Evolutionary conservation across 2,329 filamentous ascomycete genomes (phyloP), one percentile per base, ranked within the genome.

Genomic region (Colletotrichum filicis): DNA sequence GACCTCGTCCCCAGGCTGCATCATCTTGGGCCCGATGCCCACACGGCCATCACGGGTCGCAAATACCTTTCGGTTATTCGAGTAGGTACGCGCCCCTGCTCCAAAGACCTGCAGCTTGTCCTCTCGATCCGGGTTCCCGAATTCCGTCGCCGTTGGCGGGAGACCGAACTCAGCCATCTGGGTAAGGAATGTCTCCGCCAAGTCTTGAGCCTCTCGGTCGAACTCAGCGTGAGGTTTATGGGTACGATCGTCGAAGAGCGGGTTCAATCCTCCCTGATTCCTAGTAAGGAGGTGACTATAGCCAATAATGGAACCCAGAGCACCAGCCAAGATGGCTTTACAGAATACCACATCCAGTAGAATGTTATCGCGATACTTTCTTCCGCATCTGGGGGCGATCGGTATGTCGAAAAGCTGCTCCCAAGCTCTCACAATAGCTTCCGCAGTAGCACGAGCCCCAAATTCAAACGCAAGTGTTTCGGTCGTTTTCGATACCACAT

Each of bases 1-100:
- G 5, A 74, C 42, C 37, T 75, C 73, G 32, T 75, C 74, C 9
- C 73, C 70, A 5, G 69, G 63, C 30, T 30, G 69, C 70, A 71
- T 74, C 42, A 66, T 73, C 57, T 52, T 63, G 22, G 73, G 69
- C 22, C 74, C 74, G 5, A 75, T 60, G 4, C 74, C 74, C 4
- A 75, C n/a, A 14, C 61, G 69, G 5, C 74, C 73, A 32, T 70
- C 64, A 2, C 63, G 32, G 9, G 73, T 75, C 37, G 56, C 22
- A 32, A 75, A 75, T 4, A 30, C 65, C 5, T 66, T 60, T 0
- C 74, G 69, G 32, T 64, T 65, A 9, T 68, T 66, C 12, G 62
- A 63, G 22, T 67, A 70, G 8, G 35, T 59, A 5, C 32, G 35
- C 24, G 62, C 59, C n/a, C 49, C 73, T 16, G 52, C 42, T 12